A percentile compares a stretch with the other conserved stretches of the same genome.
Evolutionary conservation across 2,329 filamentous ascomycete species (phyloP).

Genomic region (Trichophyton verrucosum): DNA sequence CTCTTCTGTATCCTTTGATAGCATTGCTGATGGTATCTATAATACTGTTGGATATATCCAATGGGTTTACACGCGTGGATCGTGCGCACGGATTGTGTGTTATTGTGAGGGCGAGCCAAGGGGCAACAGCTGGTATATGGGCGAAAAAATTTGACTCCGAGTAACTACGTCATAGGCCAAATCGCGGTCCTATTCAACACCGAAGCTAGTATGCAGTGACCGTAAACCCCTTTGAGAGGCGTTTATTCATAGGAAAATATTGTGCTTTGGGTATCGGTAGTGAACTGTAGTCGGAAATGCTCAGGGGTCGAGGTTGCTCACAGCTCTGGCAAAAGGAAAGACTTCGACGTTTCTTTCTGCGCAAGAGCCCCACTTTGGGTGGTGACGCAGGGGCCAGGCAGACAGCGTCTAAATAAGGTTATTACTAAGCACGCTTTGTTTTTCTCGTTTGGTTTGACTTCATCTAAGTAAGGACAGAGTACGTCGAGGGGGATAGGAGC

Average conservation of each 20-base stretch:
- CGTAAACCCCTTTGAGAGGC: background rate
- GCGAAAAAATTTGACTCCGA: background rate
- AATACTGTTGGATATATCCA: background rate
- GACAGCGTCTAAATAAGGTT: constrained; percentile 2
- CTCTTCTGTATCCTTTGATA: background rate
- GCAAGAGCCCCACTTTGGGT: background rate
- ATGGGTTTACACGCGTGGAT: background rate
- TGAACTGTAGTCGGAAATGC: background rate
- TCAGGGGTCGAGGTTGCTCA: background rate
- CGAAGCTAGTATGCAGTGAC: background rate
- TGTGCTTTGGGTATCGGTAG: background rate
- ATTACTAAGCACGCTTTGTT: background rate
- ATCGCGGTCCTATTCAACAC: background rate
- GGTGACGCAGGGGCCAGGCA: background rate
- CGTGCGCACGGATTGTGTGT: too few species aligned
- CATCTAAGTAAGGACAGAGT: background rate
- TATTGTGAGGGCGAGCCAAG: too few species aligned
- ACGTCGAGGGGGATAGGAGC: too few species aligned
- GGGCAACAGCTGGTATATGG: background rate
- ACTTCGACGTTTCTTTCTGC: background rate
- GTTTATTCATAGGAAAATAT: too few species aligned
- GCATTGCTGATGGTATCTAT: background rate
- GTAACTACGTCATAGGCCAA: background rate
- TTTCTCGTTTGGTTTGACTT: background rate
- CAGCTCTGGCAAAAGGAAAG: background rate